These are phyloP conservation scores for Paxillus involutus DNA, from an alignment of 768 basidiomycete genomes.

Conservation along the genomic window DNA sequence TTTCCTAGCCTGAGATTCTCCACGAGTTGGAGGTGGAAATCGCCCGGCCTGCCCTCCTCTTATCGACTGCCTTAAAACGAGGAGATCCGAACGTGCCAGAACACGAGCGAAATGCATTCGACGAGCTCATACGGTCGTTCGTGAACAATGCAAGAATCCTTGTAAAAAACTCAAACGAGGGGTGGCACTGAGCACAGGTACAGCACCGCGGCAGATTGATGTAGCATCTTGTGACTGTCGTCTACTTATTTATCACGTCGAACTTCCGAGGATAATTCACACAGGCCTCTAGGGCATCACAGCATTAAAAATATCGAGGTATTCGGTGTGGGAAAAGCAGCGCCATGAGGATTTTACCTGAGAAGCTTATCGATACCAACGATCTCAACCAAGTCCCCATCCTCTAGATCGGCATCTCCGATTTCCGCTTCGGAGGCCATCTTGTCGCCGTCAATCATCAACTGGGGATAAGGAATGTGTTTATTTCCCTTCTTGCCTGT, in stretches of 20 bases:
- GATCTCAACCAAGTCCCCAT: slow-evolving; percentile 79
- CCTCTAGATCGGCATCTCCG: slow-evolving; percentile 68
- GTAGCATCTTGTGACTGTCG: not conserved
- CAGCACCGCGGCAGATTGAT: not conserved
- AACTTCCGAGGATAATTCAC: not conserved
- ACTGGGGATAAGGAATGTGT: slow-evolving; percentile 22
- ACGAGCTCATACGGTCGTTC: slow-evolving; percentile 89
- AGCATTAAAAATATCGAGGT: slow-evolving; percentile 11
- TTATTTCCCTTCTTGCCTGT: slow-evolving; percentile 36
- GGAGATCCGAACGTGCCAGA: slow-evolving; percentile 59
- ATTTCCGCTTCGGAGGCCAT: slow-evolving; percentile 61
- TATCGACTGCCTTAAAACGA: slow-evolving; percentile 70
- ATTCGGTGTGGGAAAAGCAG: not conserved
- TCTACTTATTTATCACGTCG: not conserved
- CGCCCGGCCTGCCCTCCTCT: slow-evolving; percentile 65
- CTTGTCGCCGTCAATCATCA: slow-evolving; percentile 72
- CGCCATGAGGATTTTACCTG: slow-evolving; percentile 1
- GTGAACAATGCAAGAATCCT: slow-evolving; percentile 93
- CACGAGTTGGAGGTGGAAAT: slow-evolving; percentile 94
- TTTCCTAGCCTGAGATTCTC: slow-evolving; percentile 51
- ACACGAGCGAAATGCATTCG: slow-evolving; percentile 73
- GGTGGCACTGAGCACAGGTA: slow-evolving; percentile 34
- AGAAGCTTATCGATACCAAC: slow-evolving; percentile 46
- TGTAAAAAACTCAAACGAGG: slow-evolving; percentile 69
- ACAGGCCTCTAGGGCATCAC: slow-evolving; percentile 4